Conservation (phyloP, 352 stramenopile species). For the Pythium rhizo-oryzae region DNA sequence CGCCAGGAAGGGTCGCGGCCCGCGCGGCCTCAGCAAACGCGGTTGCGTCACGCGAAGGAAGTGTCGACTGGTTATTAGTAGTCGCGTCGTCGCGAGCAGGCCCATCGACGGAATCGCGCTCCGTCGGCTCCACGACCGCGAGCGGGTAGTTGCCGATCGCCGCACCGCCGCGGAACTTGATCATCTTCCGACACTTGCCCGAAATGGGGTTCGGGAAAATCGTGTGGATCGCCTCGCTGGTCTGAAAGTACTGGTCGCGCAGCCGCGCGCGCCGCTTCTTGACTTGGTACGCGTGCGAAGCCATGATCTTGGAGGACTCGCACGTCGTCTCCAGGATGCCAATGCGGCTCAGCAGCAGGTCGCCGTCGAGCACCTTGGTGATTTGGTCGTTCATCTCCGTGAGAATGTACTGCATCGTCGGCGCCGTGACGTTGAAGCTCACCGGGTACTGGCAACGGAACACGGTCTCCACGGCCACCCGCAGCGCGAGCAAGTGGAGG, state of each 20-base stretch:
- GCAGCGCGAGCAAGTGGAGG: slow-evolving; percentile 58
- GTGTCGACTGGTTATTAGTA: not conserved
- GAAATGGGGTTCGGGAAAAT: slow-evolving; percentile 54
- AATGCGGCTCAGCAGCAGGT: slow-evolving; percentile 56
- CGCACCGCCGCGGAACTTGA: slow-evolving; percentile 52
- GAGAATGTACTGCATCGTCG: slow-evolving; percentile 50
- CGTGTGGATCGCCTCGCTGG: slow-evolving; percentile 54
- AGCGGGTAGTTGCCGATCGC: slow-evolving; percentile 47
- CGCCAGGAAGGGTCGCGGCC: slow-evolving; percentile 7
- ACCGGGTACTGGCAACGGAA: slow-evolving; percentile 65
- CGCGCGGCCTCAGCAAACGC: not conserved
- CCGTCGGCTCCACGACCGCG: not conserved
- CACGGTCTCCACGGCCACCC: slow-evolving; percentile 61
- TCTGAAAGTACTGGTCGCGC: slow-evolving; percentile 66
- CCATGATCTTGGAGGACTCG: slow-evolving; percentile 45
- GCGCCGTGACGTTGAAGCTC: slow-evolving; percentile 42
- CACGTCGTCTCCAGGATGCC: slow-evolving; percentile 64
- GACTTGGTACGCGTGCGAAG: slow-evolving; percentile 44
- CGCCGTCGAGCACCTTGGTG: slow-evolving; percentile 54
- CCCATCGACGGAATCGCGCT: not conserved
- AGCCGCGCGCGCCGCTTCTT: slow-evolving; percentile 45
- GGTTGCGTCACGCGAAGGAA: not conserved
- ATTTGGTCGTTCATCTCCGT: slow-evolving; percentile 43
- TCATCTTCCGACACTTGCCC: slow-evolving; percentile 56
- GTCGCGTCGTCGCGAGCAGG: not conserved